Base-by-base conservation (phyloP, 176 grass and related monocot species). In the Melocanna baccifera region DNA sequence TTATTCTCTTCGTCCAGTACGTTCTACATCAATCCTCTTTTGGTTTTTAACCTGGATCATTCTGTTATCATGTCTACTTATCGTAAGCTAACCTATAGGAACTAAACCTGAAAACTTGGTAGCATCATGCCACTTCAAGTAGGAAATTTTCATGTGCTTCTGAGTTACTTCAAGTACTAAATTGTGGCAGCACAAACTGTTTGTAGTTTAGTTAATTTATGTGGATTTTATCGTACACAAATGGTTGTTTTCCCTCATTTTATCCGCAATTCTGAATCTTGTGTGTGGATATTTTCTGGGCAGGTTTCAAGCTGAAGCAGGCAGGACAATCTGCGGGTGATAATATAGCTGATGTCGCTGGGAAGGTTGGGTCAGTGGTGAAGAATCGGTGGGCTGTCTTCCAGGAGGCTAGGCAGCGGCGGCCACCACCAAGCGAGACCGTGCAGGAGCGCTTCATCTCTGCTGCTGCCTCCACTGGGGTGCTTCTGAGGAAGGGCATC, bases 1-100 rank as follows among this genome's bases (percentile, higher is more conserved):
- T 98, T 98, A 91, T 95, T 98, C 89, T 91, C 93, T 59, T 87
- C 92, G 9, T 98, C 96, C 39, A 79, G 92, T 97, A 93, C 72
- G 91, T 85, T 41, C 2, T 3, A 7, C 50, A 51, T 12, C 12
- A 32, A 20, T 36, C 2, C 12, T 13, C 13, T 42, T 67, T 69
- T 75, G 23, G 46, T 74, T 79, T 73, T 55, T 23, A 48, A 6
- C 65, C 29, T 56, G n/a, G 40, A 84, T 59, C 40, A n/a, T 48
- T 19, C 18, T 43, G 23, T 62, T 52, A 67, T 69, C 59, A 50
- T 51, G 57, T 25, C 81, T 83, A 40, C 28, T 64, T 73, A 34
- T 83, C 57, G 64, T 34, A 20, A 64, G 8, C 22, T 63, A 30
- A 9, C 40, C 56, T 68, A 8, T 47, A 51, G 47, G 32, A 69